These are phyloP conservation scores for Usnea hakonensis DNA, from an alignment of 495 filamentous ascomycete genomes.

Conservation along the genomic window DNA sequence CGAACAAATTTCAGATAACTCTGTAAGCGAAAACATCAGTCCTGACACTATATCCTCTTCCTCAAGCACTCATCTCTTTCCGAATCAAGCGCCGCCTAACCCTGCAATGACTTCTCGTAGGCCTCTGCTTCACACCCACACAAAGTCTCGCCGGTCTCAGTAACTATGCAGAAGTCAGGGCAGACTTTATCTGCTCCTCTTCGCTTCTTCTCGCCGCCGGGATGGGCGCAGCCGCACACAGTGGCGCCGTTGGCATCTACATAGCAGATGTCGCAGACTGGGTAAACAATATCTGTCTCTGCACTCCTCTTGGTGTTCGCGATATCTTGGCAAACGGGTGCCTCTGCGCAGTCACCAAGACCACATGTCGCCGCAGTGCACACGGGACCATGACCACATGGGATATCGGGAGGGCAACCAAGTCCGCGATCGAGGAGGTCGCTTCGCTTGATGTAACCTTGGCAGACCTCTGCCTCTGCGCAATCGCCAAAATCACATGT, in stretches of 20 bases:
- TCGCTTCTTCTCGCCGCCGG: neutral
- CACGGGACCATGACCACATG: neutral
- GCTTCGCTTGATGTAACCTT: neutral
- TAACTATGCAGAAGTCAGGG: neutral
- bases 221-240: neutral
- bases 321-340: neutral
- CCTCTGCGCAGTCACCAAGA: neutral
- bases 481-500: neutral
- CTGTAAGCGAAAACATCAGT: no score
- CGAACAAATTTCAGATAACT: no score
- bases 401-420: neutral
- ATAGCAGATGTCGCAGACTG: neutral
- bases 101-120: neutral
- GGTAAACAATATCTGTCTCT: neutral
- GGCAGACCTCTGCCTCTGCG: conserved; percentile 1
- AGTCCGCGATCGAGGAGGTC: neutral
- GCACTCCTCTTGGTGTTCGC: neutral
- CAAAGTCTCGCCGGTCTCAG: neutral
- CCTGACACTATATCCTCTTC: no score
- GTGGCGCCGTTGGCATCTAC: neutral
- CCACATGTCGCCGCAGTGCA: neutral
- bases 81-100: neutral
- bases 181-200: neutral
- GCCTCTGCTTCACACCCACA: neutral
- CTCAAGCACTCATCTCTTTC: no score